A percentile compares a stretch with the other conserved stretches of the same genome.
These are phyloP conservation scores for Kewa caespitosa DNA, from an alignment of 179 eudicot species.

Conservation along the genomic window DNA sequence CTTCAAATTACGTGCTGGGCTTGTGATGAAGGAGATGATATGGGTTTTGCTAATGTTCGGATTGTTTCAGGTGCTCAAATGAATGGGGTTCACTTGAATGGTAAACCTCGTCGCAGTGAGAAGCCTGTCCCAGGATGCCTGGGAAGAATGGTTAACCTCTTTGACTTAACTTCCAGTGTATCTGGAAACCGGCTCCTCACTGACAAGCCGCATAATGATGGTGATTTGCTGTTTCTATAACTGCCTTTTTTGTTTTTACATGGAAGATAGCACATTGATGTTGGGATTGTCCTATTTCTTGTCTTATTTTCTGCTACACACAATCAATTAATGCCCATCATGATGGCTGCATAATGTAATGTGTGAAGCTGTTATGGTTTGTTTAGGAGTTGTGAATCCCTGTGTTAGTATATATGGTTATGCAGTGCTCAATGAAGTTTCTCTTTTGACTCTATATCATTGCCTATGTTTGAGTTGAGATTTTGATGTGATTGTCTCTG, in stretches of 20 bases:
- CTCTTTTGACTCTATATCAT: not conserved
- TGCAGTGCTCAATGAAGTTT: not conserved
- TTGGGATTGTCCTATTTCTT: not conserved
- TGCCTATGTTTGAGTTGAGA: not conserved
- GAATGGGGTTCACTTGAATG: slow-evolving; percentile 56
- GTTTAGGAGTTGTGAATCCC: not conserved
- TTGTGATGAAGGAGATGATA: not conserved
- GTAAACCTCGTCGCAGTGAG: slow-evolving; percentile 42
- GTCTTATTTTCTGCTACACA: not conserved
- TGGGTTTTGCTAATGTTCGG: slow-evolving; percentile 3
- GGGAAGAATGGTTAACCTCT: slow-evolving; percentile 91
- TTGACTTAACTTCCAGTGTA: slow-evolving; percentile 61
- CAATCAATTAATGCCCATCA: not conserved
- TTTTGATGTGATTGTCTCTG: not conserved
- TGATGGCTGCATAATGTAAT: not conserved
- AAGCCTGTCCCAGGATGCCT: slow-evolving; percentile 77
- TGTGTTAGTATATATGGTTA: not conserved
- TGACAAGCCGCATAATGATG: slow-evolving; percentile 76
- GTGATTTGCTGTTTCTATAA: slow-evolving; percentile 36
- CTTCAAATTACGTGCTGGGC: not conserved
- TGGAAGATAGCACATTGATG: not conserved
- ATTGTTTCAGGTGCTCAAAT: slow-evolving; percentile 51
- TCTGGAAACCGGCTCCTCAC: slow-evolving; percentile 71
- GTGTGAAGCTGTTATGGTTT: not conserved
- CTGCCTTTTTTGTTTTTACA: not conserved